A percentile compares a stretch with the other conserved stretches of the same genome.
Evolutionary conservation across 2,329 filamentous ascomycete species (phyloP).

Genomic region (Alternaria consortialis): DNA sequence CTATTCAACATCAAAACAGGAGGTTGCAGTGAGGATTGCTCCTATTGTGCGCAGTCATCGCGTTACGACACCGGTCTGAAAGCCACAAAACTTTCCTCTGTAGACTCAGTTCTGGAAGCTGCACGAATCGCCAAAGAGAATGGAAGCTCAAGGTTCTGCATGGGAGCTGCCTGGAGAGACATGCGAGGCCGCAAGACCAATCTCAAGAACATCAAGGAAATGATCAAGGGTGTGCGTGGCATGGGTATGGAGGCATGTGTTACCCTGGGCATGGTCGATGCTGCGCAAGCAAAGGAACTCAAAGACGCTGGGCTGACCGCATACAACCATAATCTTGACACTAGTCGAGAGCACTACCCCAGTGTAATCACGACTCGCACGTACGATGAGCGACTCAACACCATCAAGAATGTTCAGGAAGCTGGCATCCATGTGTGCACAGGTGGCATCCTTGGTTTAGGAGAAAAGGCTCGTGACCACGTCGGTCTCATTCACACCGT

Average conservation of each 20-base stretch:
- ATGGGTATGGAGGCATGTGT: constrained; percentile 93
- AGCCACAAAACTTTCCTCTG: constrained; percentile 79
- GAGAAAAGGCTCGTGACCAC: constrained; percentile 80
- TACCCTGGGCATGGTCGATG: constrained; percentile 93
- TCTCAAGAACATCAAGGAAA: constrained; percentile 82
- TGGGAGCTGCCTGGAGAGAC: constrained; percentile 93
- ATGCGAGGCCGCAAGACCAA: constrained; percentile 90
- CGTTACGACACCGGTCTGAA: constrained; percentile 80
- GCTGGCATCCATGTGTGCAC: constrained; percentile 92
- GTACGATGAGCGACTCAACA: constrained; percentile 87
- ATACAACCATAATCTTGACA: constrained; percentile 96
- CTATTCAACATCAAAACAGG: constrained; percentile 97
- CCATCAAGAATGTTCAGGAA: constrained; percentile 80
- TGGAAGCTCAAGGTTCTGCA: constrained; percentile 90
- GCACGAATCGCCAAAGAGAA: constrained; percentile 81
- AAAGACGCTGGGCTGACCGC: constrained; percentile 86
- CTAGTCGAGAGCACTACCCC: constrained; percentile 87
- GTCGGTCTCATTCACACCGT: constrained; percentile 86
- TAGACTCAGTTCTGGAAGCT: constrained; percentile 81
- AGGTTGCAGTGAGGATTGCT: constrained; percentile 91
- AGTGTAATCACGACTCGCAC: constrained; percentile 83
- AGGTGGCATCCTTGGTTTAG: constrained; percentile 85
- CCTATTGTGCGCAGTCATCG: constrained; percentile 90
- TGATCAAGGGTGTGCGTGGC: constrained; percentile 81
- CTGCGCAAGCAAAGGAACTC: constrained; percentile 79